Evolutionary conservation across 805 yeast genomes (phyloP).

Genomic region (Ogataea saltuana): DNA sequence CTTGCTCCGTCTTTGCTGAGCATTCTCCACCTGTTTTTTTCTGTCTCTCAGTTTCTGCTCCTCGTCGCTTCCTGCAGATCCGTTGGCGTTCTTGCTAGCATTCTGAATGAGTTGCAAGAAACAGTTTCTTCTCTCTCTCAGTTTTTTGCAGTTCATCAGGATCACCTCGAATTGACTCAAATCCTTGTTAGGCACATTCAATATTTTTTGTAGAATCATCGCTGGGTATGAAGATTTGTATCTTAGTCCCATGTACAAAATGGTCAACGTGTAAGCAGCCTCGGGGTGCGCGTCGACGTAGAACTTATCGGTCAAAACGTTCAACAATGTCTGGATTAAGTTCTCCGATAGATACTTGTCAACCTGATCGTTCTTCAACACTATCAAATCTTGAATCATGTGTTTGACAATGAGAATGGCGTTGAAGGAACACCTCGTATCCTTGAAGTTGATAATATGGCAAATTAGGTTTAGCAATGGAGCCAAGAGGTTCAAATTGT

Average conservation of each 20-base stretch:
- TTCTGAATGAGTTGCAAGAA: conserved; percentile 68
- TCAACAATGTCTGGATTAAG: conserved; percentile 67
- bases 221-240: conserved; percentile 71
- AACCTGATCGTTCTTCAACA: conserved; percentile 66
- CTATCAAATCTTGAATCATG: conserved; percentile 65
- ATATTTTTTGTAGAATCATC: conserved; percentile 50
- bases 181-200: conserved; percentile 56
- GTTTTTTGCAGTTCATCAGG: conserved; percentile 61
- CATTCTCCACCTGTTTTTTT: conserved; percentile 54
- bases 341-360: conserved; percentile 67
- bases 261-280: conserved; percentile 85
- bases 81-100: conserved; percentile 45
- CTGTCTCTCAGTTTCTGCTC: conserved; percentile 42
- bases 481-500: conserved; percentile 65
- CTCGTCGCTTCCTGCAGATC: conserved; percentile 36
- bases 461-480: conserved; percentile 75
- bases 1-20: conserved; percentile 47
- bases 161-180: conserved; percentile 64
- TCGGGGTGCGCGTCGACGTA: conserved; percentile 87
- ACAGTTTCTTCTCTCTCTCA: conserved; percentile 79
- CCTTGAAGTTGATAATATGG: conserved; percentile 79
- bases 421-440: conserved; percentile 90
- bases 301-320: conserved; percentile 69
- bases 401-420: conserved; percentile 79
- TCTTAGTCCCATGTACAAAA: conserved; percentile 72